phyloP scores from a whole-genome alignment of 1,139 yeast genomes.

The Yamadazyma pseudoaaseri region DNA sequence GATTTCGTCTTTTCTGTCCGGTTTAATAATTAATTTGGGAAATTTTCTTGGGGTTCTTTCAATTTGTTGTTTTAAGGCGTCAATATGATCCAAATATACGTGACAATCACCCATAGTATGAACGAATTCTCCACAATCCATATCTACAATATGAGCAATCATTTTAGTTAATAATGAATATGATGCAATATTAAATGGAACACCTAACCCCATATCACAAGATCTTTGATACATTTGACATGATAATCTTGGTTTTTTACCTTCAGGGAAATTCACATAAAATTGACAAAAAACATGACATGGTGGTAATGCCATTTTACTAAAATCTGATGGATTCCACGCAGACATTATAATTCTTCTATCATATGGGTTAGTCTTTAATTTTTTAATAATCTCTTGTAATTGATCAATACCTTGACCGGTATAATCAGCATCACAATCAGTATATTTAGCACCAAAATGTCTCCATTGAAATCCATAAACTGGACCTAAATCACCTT shows the following conservation, averaged over 20 bases:
- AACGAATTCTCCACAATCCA: conserved; percentile 93
- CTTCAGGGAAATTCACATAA: conserved; percentile 76
- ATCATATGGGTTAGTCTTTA: conserved; percentile 88
- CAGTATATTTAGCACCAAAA: conserved; percentile 88
- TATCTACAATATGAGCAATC: conserved; percentile 92
- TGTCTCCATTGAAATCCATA: conserved; percentile 99
- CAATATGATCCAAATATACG: conserved; percentile 88
- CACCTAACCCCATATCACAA: conserved; percentile 99
- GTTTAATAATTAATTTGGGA: conserved; percentile 72
- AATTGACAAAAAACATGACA: conserved; percentile 97
- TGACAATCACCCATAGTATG: conserved; percentile 98
- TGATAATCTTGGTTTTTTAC: conserved; percentile 62
- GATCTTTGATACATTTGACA: conserved; percentile 93
- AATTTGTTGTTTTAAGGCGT: conserved; percentile 80
- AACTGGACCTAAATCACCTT: conserved; percentile 96
- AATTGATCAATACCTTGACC: conserved; percentile 92
- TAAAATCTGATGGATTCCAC: conserved; percentile 97
- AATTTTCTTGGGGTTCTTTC: conserved; percentile 71
- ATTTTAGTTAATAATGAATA: conserved; percentile 88
- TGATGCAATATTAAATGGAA: conserved; percentile 96
- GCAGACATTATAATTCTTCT: conserved; percentile 93
- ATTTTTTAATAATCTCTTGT: conserved; percentile 70
- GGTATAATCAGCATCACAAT: conserved; percentile 82
- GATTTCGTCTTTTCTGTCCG: conserved; percentile 49
- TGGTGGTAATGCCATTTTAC: conserved; percentile 95